Evolutionary conservation across 1,139 yeast species (phyloP), one percentile per base, ranked within the genome.

Genomic region (Debaryomyces coudertii): DNA sequence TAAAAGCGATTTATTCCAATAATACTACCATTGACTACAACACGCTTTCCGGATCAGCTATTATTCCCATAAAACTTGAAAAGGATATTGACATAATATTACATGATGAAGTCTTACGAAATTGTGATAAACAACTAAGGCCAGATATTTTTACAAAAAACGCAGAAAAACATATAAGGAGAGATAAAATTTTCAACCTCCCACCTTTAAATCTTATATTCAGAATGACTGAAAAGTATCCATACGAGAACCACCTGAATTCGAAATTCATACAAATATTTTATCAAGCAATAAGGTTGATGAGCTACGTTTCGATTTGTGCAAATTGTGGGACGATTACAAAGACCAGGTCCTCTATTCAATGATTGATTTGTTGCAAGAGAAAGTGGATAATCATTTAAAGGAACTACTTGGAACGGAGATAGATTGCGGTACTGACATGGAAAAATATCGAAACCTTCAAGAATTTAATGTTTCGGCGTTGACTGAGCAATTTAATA

Each of bases 1-100:
- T 82, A 29, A 53, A 53, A 44, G 75, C 77, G 3, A 82, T 82
- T 39, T 83, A 69, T 53, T 84, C 84, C 1, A 80, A 80, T 51
- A 57, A 54, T 8, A 37, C 70, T 1, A 46, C 48, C 2, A 47
- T 72, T 4, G 57, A 62, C 36, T 43, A 42, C 1, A 41, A 31
- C 0, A n/a, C 44, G 0, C 48, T 49, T 9, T 11, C 54, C 0
- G 77, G 77, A 2, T 24, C 53, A 0, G 50, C 72, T 1, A 50
- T 46, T 2, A 57, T 76, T 3, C 71, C 71, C 0, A 47, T 73
- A 1, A 45, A 45, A 2, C 41, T 60, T 16, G 71, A 65, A 5
- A 34, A 47, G 0, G 62, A 59, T 0, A 40, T 65, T 4, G 16
- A 27, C 1, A 45, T 58, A 7, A 38, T 36, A 3, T 33, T 47